A percentile compares a stretch with the other conserved stretches of the same genome.
Evolutionary conservation across 352 stramenopile species (phyloP).

Genomic region (Globisporangium acanthophoron): DNA sequence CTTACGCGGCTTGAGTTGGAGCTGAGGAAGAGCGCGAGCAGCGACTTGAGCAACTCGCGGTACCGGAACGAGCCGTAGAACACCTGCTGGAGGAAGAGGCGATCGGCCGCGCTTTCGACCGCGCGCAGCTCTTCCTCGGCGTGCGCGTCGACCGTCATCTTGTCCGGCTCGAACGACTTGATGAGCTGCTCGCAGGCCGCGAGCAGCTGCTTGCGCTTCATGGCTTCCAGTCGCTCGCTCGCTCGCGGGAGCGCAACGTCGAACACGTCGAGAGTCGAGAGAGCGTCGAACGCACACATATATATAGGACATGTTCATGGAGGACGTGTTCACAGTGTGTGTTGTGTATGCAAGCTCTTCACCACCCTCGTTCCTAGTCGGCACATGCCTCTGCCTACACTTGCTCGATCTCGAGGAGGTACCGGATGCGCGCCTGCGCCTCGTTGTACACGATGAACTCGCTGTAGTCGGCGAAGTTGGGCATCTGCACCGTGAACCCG

Average conservation of each 20-base stretch:
- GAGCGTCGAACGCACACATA: no score
- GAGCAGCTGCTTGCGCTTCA: conserved; percentile 80
- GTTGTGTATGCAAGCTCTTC: background rate
- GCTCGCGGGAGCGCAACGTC: background rate
- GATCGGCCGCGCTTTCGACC: conserved; percentile 32
- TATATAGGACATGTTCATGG: no score
- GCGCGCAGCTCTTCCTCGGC: conserved; percentile 51
- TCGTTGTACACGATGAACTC: conserved; percentile 23
- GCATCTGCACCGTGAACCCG: conserved; percentile 18
- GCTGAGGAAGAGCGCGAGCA: conserved; percentile 82
- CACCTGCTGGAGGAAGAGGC: conserved; percentile 80
- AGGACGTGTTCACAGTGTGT: no score
- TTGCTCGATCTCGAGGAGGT: conserved; percentile 15
- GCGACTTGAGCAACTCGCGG: conserved; percentile 71
- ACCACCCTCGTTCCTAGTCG: no score
- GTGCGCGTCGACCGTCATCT: conserved; percentile 73
- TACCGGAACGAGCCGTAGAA: conserved; percentile 90
- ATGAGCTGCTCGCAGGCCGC: conserved; percentile 63
- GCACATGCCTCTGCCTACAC: background rate
- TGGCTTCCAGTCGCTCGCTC: conserved; percentile 9
- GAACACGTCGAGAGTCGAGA: background rate
- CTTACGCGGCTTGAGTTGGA: conserved; percentile 69
- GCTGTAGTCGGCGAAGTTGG: conserved; percentile 11
- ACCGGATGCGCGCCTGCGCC: conserved; percentile 16
- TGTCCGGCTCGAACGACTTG: conserved; percentile 70